Evolutionary conservation across 345 rosid species (phyloP).

Genomic region (Linum tenue): DNA sequence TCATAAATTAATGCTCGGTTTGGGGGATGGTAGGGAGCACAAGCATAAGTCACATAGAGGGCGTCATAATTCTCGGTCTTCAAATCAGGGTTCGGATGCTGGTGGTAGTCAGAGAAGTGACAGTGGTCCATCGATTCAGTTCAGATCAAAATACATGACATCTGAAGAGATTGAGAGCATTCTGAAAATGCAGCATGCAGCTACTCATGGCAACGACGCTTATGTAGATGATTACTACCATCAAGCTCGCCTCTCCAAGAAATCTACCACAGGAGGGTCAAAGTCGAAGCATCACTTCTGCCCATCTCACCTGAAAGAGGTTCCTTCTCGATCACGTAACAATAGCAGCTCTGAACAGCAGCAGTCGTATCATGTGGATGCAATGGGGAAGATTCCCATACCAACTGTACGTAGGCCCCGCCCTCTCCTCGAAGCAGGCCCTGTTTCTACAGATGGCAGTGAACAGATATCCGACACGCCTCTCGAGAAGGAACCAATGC

Average conservation of each 20-base stretch:
- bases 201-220: constrained; percentile 70
- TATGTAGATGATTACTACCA: constrained; percentile 91
- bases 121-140: constrained; percentile 36
- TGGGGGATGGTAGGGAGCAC: constrained; percentile 51
- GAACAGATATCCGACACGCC: constrained; percentile 62
- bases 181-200: constrained; percentile 90
- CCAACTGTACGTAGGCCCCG: constrained; percentile 60
- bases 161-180: constrained; percentile 92
- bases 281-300: constrained; percentile 50
- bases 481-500: constrained; percentile 86
- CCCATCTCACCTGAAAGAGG: constrained; percentile 76
- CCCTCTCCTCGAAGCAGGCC: constrained; percentile 65
- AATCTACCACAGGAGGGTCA: constrained; percentile 33
- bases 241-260: constrained; percentile 79
- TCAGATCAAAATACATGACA: constrained; percentile 90
- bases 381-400: constrained; percentile 51
- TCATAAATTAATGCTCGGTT: constrained; percentile 43
- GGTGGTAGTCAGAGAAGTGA: constrained; percentile 73
- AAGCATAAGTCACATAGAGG: constrained; percentile 44
- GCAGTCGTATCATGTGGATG: constrained; percentile 41
- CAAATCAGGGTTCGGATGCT: constrained; percentile 64
- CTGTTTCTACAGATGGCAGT: constrained; percentile 41
- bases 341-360: constrained; percentile 45
- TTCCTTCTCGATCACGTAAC: constrained; percentile 60
- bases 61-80: constrained; percentile 44